These are phyloP conservation scores for Eucalyptus grandis DNA, from an alignment of 345 rosid species.

Conservation along the genomic window DNA sequence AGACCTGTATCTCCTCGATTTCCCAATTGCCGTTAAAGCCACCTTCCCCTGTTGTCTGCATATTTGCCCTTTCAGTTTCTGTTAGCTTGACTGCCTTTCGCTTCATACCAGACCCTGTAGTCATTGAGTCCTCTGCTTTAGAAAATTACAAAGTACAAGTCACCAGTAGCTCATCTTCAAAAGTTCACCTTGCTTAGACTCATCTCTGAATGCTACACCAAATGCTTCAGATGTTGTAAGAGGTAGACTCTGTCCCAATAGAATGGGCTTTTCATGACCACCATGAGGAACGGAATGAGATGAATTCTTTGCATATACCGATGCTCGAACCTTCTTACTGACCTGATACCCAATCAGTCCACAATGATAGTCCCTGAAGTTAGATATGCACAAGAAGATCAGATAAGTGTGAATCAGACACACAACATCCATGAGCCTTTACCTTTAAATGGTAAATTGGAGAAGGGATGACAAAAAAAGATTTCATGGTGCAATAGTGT, in stretches of 20 bases:
- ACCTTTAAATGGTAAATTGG: background rate
- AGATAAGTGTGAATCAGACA: background rate
- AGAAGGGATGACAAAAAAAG: background rate
- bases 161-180: background rate
- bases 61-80: constrained; percentile 17
- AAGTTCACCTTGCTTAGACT: constrained; percentile 8
- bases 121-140: background rate
- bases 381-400: background rate
- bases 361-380: constrained; percentile 66
- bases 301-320: background rate
- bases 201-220: background rate
- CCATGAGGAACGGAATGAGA: constrained; percentile 2
- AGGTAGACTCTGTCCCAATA: constrained; percentile 1
- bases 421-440: background rate
- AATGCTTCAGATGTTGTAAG: constrained; percentile 8
- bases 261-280: constrained; percentile 6
- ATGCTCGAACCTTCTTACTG: constrained; percentile 24
- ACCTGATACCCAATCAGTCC: constrained; percentile 65
- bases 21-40: constrained; percentile 1
- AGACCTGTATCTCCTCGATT: constrained; percentile 20
- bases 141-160: background rate
- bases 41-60: constrained; percentile 10
- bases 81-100: constrained; percentile 34
- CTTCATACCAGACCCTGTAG: constrained; percentile 28
- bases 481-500: background rate